A percentile compares a stretch with the other conserved stretches of the same genome.
phyloP scores from a whole-genome alignment of 2,329 filamentous ascomycete genomes.

The Fusarium pseudograminearum region DNA sequence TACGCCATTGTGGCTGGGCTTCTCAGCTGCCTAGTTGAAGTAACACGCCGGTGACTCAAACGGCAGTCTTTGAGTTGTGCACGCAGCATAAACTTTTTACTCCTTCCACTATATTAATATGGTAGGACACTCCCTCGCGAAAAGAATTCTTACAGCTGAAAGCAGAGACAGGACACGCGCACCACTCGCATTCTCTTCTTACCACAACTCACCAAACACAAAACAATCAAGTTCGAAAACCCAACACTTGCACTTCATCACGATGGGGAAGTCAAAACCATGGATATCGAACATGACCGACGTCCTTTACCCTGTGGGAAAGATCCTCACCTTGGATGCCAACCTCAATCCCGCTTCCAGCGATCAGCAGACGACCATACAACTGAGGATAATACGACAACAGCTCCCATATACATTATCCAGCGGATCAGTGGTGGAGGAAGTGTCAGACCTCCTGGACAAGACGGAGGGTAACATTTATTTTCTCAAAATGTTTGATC shows the following conservation, averaged over 20 bases:
- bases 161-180: too few species aligned
- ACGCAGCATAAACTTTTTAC: too few species aligned
- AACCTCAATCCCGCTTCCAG: neutral
- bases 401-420: neutral
- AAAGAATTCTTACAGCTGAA: too few species aligned
- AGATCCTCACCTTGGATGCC: neutral
- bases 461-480: neutral
- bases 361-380: neutral
- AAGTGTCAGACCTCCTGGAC: too few species aligned
- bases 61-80: too few species aligned
- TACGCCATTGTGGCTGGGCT: too few species aligned
- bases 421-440: neutral
- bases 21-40: too few species aligned
- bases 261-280: neutral
- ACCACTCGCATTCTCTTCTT: neutral
- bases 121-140: too few species aligned
- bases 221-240: neutral
- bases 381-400: neutral
- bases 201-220: neutral
- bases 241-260: neutral
- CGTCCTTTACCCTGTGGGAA: neutral
- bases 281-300: rapidly evolving
- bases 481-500: constrained; percentile 45
- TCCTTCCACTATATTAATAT: too few species aligned
- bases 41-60: too few species aligned